phyloP scores from a whole-genome alignment of 139 green algal species.

The Chlamydomonas schloesseri region DNA sequence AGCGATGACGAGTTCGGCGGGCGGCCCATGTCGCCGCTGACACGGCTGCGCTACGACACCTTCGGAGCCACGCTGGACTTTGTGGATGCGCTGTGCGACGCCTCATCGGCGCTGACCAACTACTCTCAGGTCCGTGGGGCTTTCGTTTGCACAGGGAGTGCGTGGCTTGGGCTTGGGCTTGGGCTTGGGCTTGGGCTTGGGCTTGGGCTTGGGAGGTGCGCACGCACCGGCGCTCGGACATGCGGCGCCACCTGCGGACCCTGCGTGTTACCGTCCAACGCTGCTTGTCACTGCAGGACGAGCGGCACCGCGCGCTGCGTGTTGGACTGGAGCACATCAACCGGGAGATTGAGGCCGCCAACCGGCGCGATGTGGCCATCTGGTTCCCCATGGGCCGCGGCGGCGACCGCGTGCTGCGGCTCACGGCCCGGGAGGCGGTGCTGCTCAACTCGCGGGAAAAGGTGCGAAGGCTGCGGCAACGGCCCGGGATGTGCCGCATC shows the following conservation, averaged over 20 bases:
- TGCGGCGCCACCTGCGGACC: too few relatives aligned
- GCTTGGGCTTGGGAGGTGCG: too few relatives aligned
- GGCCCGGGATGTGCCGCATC: neutral
- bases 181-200: too few relatives aligned
- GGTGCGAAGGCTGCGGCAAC: conserved; percentile 35
- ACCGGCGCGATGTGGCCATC: conserved; percentile 74
- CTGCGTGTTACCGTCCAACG: too few relatives aligned
- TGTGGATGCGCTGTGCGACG: conserved; percentile 93
- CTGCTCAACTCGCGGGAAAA: conserved; percentile 94
- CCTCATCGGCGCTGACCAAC: conserved; percentile 78
- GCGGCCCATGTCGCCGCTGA: conserved; percentile 66
- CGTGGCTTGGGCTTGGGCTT: too few relatives aligned
- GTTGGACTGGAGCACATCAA: conserved; percentile 72
- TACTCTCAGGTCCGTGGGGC: conserved; percentile 69
- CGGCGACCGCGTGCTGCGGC: conserved; percentile 86
- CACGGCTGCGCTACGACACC: conserved; percentile 81
- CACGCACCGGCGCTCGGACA: too few relatives aligned
- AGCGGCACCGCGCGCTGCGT: conserved; percentile 58
- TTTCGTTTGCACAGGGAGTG: too few relatives aligned
- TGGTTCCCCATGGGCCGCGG: conserved; percentile 82
- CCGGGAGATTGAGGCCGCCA: conserved; percentile 77
- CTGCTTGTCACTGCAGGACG: conserved; percentile 54
- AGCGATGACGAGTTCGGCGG: conserved; percentile 51
- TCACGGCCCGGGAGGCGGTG: conserved; percentile 83
- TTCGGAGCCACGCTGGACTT: conserved; percentile 97